Base-by-base conservation (phyloP, 768 basidiomycete species). In the Amanita rimosa region DNA sequence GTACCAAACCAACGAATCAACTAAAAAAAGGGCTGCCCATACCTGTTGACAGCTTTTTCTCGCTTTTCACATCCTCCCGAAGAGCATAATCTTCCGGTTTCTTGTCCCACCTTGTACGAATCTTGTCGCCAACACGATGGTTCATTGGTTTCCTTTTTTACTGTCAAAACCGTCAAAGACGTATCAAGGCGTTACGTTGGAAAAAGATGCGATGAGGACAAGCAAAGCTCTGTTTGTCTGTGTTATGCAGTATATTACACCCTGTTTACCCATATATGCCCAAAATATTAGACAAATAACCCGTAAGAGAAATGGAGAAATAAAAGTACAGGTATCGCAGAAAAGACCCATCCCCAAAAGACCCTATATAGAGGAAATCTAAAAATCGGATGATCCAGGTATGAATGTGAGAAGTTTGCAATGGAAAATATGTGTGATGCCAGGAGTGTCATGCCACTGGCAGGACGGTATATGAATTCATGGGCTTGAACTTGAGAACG, bases 401-500 rank as follows among this genome's bases (percentile, higher is more conserved):
- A 34, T 26, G 13, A 38, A 6, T n/a, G 2, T 16, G 36, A 13
- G 27, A 9, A 27, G n/a, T n/a, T 27, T 5, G 22, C 3, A 24
- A 24, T 24, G 22, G 22, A 24, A 3, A 24, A 24, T 24, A 5
- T 24, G 10, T 29, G 6, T 3, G 4, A 17, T 16, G n/a, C n/a
- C n/a, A n/a, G n/a, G n/a, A n/a, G n/a, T n/a, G n/a, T 42, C 14
- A 49, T 3, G 48, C 39, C n/a, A 49, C 29, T 6, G 48, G 48
- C 4, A 39, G 16, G 10, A 49, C 33, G 19, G 31, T 24, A 5
- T 29, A n/a, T 8, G 26, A 2, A 10, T 43, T 27, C 9, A n/a
- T 26, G 14, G 39, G 48, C 31, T 65, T 61, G 55, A 83, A 86
- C 56, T 73, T 75, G 57, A 68, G 72, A 17, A 88, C 85, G 58